Conservation (phyloP, 2,329 filamentous ascomycete species). For the Pestalotiopsis sp. region DNA sequence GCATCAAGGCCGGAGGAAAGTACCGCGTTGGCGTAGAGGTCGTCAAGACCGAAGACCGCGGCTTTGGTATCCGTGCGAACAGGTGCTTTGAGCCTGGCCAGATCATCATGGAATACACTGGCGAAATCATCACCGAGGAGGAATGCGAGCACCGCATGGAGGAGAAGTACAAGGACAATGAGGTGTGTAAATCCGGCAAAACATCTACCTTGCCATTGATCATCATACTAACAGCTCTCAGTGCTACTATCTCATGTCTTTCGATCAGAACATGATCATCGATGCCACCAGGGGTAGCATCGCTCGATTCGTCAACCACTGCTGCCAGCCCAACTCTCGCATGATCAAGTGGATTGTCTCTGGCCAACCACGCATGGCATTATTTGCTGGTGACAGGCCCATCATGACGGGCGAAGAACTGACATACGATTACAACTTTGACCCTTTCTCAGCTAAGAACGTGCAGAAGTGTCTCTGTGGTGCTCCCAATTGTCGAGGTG, state of each 20-base stretch:
- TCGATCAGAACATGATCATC: constrained; percentile 98
- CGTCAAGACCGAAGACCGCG: constrained; percentile 84
- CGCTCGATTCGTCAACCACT: constrained; percentile 97
- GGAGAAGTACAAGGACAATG: constrained; percentile 89
- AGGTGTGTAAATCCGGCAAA: constrained; percentile 57
- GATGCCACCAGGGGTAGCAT: constrained; percentile 96
- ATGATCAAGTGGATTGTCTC: constrained; percentile 99
- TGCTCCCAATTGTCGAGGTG: constrained; percentile 64
- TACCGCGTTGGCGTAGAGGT: constrained; percentile 95
- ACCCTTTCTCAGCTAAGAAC: constrained; percentile 70
- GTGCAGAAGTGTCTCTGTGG: constrained; percentile 69
- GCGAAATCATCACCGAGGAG: constrained; percentile 93
- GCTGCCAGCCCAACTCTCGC: constrained; percentile 91
- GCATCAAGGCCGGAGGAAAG: constrained; percentile 77
- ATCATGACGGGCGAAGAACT: constrained; percentile 96
- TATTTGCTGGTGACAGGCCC: constrained; percentile 87
- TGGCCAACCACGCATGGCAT: constrained; percentile 91
- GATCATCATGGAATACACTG: constrained; percentile 98
- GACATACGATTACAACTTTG: constrained; percentile 87
- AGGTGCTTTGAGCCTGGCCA: constrained; percentile 85
- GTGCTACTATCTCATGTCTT: constrained; percentile 99
- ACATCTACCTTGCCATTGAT: constrained; percentile 7
- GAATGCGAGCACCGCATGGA: constrained; percentile 95
- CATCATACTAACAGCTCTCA: constrained; percentile 39
- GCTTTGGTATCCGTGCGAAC: constrained; percentile 90